A percentile compares a stretch with the other conserved stretches of the same genome.
phyloP scores from a whole-genome alignment of 441 rosid species.

The Syzygium malaccense region DNA sequence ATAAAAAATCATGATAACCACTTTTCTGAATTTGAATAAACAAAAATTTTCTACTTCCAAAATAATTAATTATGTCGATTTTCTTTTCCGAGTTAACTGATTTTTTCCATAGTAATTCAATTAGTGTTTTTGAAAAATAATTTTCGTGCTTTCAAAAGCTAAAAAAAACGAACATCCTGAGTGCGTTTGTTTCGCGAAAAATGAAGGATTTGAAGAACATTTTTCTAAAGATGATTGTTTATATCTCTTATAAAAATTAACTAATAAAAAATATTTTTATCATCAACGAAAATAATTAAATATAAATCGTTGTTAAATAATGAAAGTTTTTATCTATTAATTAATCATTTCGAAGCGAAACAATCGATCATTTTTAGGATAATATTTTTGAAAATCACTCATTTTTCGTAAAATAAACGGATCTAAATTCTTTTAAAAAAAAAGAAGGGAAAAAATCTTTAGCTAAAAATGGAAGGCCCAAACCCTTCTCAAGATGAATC shows the following conservation, averaged over 20 bases:
- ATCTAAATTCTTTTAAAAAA: not conserved
- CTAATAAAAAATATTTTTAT: not conserved
- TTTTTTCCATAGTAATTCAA: not conserved
- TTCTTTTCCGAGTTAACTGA: accelerated
- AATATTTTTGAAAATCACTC: not conserved
- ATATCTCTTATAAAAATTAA: not conserved
- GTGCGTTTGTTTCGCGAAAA: not conserved
- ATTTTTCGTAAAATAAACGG: not conserved
- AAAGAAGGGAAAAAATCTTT: not conserved
- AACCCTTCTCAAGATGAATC: not conserved
- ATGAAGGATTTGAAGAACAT: accelerated
- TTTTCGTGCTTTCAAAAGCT: not conserved
- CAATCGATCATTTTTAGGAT: accelerated
- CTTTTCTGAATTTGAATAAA: not conserved
- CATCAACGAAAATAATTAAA: not conserved
- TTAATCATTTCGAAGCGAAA: not conserved
- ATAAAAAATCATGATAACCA: not conserved
- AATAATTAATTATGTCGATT: not conserved
- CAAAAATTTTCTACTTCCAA: not conserved
- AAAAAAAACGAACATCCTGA: accelerated
- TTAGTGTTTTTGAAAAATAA: not conserved
- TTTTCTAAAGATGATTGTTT: accelerated
- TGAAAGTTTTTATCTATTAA: accelerated
- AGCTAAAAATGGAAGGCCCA: not conserved
- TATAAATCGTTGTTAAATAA: accelerated